Base-by-base conservation (phyloP, 2,329 filamentous ascomycete species). In the Monosporascus sp. region DNA sequence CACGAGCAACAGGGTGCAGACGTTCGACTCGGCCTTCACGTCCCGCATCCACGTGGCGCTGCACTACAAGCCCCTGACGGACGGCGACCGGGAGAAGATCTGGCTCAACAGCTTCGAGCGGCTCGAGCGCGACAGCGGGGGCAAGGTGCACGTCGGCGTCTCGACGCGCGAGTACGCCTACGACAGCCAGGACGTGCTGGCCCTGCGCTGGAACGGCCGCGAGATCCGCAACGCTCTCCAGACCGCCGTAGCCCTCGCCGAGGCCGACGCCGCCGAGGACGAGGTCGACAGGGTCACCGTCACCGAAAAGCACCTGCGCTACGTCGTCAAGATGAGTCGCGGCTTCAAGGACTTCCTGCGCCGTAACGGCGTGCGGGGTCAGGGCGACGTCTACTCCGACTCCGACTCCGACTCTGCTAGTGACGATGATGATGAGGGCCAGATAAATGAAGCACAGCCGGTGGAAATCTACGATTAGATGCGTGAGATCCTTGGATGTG, bases 31-130 rank as follows among this genome's bases (percentile, higher is more conserved):
- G 8, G 76, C 76, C n/a, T 75, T 79, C 57, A 72, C 75, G 38
- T 74, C 70, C 47, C 73, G 76, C 39, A 77, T 79, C 52, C 75
- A 79, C 58, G 74, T 79, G 2, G 73, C 74, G 6, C 66, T 79
- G 46, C 73, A 77, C 63, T 78, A 77, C 60, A 66, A 66, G 51
- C 63, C 69, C 37, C 69, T 78, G 2, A 64, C 60, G 9, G 66
- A 75, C 50, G 66, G 68, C 38, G 70, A 77, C 58, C 71, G 75
- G 44, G 69, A 72, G 57, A 68, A 69, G 52, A 75, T 77, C 61
- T 78, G 75, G 74, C 60, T 63, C 27, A 68, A 73, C 59, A 71
- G 74, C 60, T 76, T 78, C 59, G 74, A 76, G 56, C 71, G 74
- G 9, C 62, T 78, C 25, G 67, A 70, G 59, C 67, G 69, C 49